Evolutionary conservation across 495 filamentous ascomycete genomes (phyloP), one percentile per base, ranked within the genome.

Genomic region (Pseudotulostoma volvatum): DNA sequence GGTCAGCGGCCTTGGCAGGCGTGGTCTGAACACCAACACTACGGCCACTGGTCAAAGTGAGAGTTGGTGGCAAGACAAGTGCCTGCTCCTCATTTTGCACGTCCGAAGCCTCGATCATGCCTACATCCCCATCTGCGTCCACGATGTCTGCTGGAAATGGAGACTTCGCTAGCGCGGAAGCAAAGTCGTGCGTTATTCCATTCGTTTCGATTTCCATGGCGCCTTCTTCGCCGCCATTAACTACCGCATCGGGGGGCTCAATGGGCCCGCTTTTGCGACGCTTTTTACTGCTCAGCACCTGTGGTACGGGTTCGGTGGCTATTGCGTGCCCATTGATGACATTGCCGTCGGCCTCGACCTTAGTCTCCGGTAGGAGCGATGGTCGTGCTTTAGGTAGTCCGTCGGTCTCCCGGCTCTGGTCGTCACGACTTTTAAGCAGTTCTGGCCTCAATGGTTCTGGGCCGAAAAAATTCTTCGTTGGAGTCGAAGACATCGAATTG

Each of bases 11-110:
- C 54, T 66, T 66, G 62, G 64, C 57, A 54, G 64, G 58, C 42
- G 53, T 53, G 50, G 60, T 62, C 60, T 84, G 80, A 35, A 80
- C 79, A 53, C 75, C 79, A 48, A 75, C 65, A 50, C 79, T 80
- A 43, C 70, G 67, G 37, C 80, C 79, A 42, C 68, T 73, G 33
- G 73, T 77, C 53, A 74, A 58, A 11, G 65, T 66, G 20, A 73
- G 66, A 20, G 71, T 74, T 40, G 73, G 61, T 2, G 36, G 23
- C 14, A 36, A 34, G 2, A 13, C 32, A 40, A 70, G 67, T 37
- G 55, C 44, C 51, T 53, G 51, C 47, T 51, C 59, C 45, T 59
- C 44, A 41, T 55, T 43, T 31, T 52, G 48, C 18, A 39, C 44
- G 28, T 44, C 43, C 44, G 49, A 33, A 2, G 28, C 42, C 45